Evolutionary conservation across 805 yeast species (phyloP).

Genomic region (Candida yuanshanica): DNA sequence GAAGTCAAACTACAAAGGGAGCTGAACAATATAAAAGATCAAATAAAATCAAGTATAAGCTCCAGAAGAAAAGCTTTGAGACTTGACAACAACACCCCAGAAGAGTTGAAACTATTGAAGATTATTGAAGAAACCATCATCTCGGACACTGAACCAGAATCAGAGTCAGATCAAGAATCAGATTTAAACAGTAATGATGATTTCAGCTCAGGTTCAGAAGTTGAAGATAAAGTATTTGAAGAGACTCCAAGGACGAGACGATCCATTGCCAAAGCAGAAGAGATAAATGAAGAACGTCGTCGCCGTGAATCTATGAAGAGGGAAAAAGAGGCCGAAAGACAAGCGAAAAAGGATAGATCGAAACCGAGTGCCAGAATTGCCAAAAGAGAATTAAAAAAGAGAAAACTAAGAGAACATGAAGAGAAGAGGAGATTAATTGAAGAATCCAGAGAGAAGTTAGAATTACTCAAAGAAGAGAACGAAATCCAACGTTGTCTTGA

Average conservation of each 20-base stretch:
- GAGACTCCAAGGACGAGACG: slow-evolving; percentile 24
- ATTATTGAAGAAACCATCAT: slow-evolving; percentile 33
- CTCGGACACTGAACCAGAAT: slow-evolving; percentile 28
- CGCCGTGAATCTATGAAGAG: slow-evolving; percentile 8
- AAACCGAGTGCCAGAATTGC: slow-evolving; percentile 33
- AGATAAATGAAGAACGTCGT: slow-evolving; percentile 15
- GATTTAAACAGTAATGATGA: slow-evolving; percentile 14
- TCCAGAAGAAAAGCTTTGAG: slow-evolving; percentile 54
- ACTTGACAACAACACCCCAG: slow-evolving; percentile 36
- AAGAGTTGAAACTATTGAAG: slow-evolving; percentile 35
- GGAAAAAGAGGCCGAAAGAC: slow-evolving; percentile 15
- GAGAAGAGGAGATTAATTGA: slow-evolving; percentile 24
- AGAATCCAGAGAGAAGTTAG: slow-evolving; percentile 25
- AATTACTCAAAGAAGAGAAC: slow-evolving; percentile 31
- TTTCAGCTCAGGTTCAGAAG: slow-evolving; percentile 8
- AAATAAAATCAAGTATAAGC: slow-evolving; percentile 46
- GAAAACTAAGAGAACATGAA: slow-evolving; percentile 28
- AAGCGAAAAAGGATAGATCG: slow-evolving; percentile 19
- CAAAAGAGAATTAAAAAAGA: slow-evolving; percentile 29
- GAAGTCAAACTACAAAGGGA: slow-evolving; percentile 66
- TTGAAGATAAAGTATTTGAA: neutral
- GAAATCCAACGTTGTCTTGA: slow-evolving; percentile 43
- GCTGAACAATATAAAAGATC: slow-evolving; percentile 44
- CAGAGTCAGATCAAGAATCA: slow-evolving; percentile 13
- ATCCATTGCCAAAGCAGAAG: slow-evolving; percentile 20